Conservation (phyloP, 2,329 filamentous ascomycete species). For the Aspergillus sojae region DNA sequence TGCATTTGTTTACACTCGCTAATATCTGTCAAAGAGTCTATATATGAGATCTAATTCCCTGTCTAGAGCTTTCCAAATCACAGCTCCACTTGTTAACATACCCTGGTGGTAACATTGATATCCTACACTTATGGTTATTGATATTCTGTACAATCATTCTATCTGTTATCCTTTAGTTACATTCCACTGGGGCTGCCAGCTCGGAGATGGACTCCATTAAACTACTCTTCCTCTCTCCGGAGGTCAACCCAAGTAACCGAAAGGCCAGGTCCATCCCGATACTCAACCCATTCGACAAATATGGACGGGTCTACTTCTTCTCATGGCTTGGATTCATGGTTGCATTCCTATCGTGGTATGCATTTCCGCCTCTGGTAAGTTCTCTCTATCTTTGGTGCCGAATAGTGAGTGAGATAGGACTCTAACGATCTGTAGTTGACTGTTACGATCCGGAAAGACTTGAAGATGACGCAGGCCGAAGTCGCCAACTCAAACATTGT, state of each 20-base stretch:
- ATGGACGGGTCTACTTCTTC: conserved; percentile 89
- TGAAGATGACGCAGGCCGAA: conserved; percentile 69
- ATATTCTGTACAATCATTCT: not conserved
- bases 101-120: conserved; percentile 5
- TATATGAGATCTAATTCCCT: conserved; percentile 4
- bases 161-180: not conserved
- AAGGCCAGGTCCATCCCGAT: conserved; percentile 81
- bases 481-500: conserved; percentile 90
- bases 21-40: not conserved
- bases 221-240: conserved; percentile 55
- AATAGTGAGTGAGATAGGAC: not conserved
- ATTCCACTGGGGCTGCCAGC: not conserved
- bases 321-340: conserved; percentile 85
- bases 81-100: not conserved
- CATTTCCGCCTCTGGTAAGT: conserved; percentile 80
- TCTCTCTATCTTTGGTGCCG: not conserved
- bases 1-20: not conserved
- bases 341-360: conserved; percentile 88
- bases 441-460: conserved; percentile 77
- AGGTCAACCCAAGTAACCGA: conserved; percentile 79
- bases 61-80: not conserved
- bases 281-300: conserved; percentile 75
- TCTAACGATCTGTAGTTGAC: conserved; percentile 55
- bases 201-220: conserved; percentile 29
- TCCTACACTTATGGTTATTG: not conserved